Base-by-base conservation (phyloP, 1,284 basidiomycete genomes). In the Leccinum brunneo-olivaceum region DNA sequence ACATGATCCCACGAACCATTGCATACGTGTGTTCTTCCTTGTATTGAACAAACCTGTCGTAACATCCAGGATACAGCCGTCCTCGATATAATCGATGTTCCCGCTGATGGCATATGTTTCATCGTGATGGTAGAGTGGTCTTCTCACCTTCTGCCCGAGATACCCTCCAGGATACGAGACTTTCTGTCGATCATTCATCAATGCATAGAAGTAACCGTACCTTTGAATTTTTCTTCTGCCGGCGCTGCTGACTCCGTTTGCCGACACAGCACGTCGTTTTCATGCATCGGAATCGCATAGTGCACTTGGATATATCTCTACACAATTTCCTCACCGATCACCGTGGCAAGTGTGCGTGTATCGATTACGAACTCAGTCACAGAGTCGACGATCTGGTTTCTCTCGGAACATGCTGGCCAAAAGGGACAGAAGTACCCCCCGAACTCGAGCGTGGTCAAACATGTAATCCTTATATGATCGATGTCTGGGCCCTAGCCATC, bases 71-170 rank as follows among this genome's bases (percentile, higher is more conserved):
- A 15, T 38, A 9, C 53, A 86, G 83, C 84, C 36, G 68, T 86
- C 14, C 60, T 83, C 24, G 80, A 81, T 53, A 57, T 83, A 21
- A 72, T 86, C 40, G 72, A 77, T 50, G 65, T 76, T 18, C 60
- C 64, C 1, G 56, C 66, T n/a, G 77, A 82, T 42, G 58, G 67
- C 39, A 56, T 82, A 27, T 77, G 68, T 7, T 79, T 87, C 53
- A 78, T 87, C 44, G 75, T 86, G 30, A 85, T 85, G 82, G 84
- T 85, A 57, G 77, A 84, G 60, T 87, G 84, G 83, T 81, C 78
- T 14, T 69, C 81, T 8, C 71, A 80, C 44, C 62, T 83, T 19
- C 67, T 81, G 23, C 62, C 71, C 5, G 71, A 67, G 41, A 61
- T 67, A 19, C 75, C 79, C 14, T 73, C 72, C 54, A 76, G 69